A percentile compares a stretch with the other conserved stretches of the same genome.
Conservation (phyloP, 768 basidiomycete species). For the Serendipita indica region DNA sequence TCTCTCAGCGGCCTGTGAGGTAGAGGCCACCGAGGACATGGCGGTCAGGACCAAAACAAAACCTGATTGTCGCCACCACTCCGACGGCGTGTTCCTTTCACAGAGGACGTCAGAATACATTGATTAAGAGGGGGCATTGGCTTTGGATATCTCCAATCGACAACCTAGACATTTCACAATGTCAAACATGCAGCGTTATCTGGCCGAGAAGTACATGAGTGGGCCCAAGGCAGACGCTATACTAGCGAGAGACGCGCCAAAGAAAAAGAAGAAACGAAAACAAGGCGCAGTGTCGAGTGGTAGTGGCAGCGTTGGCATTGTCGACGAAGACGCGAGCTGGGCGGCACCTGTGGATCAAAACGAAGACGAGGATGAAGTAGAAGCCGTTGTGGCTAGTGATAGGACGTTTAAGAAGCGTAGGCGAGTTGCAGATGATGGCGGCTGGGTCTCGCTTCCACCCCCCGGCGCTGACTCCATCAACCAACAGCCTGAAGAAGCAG, state of each 20-base stretch:
- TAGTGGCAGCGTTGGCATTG: slow-evolving; percentile 24
- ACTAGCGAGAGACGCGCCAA: slow-evolving; percentile 43
- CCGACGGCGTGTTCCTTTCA: background rate
- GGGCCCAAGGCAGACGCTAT: slow-evolving; percentile 95
- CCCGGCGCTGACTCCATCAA: slow-evolving; percentile 33
- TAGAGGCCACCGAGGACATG: slow-evolving; percentile 3
- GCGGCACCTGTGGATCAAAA: slow-evolving; percentile 30
- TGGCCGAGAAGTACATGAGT: slow-evolving; percentile 89
- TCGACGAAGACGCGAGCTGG: slow-evolving; percentile 63
- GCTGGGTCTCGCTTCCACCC: slow-evolving; percentile 27
- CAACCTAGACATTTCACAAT: background rate
- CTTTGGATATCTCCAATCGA: no score
- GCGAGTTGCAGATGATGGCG: slow-evolving; percentile 24
- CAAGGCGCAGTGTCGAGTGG: slow-evolving; percentile 33
- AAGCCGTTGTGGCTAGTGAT: slow-evolving; percentile 50
- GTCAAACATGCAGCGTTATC: slow-evolving; percentile 57
- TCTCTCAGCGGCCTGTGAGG: background rate
- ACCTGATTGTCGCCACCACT: no score
- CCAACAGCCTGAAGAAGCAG: slow-evolving; percentile 32
- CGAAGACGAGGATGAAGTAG: slow-evolving; percentile 41
- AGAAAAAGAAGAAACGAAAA: slow-evolving; percentile 60
- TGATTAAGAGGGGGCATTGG: no score
- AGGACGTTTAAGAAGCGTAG: slow-evolving; percentile 68
- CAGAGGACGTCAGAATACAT: no score
- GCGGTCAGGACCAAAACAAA: slow-evolving; percentile 4